A percentile compares a stretch with the other conserved stretches of the same genome.
These are phyloP conservation scores for Paecilomyces sp. DNA, from an alignment of 2,329 filamentous ascomycete species.

Conservation along the genomic window DNA sequence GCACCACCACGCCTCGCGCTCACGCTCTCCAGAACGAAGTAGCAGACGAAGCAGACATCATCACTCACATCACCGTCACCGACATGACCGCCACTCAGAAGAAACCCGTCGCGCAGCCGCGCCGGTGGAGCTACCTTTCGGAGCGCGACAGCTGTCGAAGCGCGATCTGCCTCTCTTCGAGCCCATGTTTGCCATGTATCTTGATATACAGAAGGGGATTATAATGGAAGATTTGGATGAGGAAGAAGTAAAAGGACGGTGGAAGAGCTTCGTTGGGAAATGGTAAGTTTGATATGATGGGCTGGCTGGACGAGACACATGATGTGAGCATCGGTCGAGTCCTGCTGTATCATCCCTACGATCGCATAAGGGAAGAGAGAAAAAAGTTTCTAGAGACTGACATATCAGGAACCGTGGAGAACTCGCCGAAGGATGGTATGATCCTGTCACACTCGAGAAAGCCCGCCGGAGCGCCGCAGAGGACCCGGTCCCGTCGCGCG, in stretches of 20 bases:
- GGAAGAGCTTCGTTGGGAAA: conserved; percentile 87
- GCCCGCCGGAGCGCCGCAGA: conserved; percentile 31
- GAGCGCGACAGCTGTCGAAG: conserved; percentile 59
- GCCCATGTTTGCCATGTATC: conserved; percentile 72
- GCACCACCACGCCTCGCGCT: conserved; percentile 25
- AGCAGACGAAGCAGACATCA: conserved; percentile 5
- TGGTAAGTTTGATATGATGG: conserved; percentile 54
- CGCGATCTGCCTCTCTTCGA: conserved; percentile 60
- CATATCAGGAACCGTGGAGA: conserved; percentile 69
- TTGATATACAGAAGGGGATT: conserved; percentile 79
- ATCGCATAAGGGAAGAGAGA: neutral
- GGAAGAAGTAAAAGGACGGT: conserved; percentile 71
- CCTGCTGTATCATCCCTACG: neutral
- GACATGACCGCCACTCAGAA: conserved; percentile 6
- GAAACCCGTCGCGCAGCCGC: conserved; percentile 3
- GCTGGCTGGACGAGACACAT: neutral
- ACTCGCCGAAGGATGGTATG: conserved; percentile 88
- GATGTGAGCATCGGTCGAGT: too few relatives aligned
- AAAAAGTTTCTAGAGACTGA: conserved; percentile 31
- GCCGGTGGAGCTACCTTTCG: conserved; percentile 53
- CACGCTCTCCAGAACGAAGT: conserved; percentile 19
- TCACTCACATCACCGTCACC: conserved; percentile 9
- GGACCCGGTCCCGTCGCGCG: conserved; percentile 1
- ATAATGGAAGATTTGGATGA: conserved; percentile 62
- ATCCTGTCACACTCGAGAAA: conserved; percentile 61